Evolutionary conservation across 805 yeast species (phyloP), one percentile per base, ranked within the genome.

Genomic region (Candida nanaspora): DNA sequence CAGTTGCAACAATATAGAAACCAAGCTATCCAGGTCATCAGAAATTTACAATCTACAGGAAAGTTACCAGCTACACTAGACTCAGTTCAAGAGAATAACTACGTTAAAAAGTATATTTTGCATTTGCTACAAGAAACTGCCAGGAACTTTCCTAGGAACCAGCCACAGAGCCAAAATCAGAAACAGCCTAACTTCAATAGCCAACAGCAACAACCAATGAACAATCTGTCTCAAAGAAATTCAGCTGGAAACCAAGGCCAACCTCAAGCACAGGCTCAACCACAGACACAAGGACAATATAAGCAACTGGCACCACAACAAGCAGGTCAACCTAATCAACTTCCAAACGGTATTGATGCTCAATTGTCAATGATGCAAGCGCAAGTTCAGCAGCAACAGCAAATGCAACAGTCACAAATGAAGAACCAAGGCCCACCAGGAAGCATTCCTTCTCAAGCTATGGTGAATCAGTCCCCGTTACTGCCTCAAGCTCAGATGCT

Each of bases 21-120:
- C 26, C 67, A 63, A 45, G 68, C 67, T 1, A 15, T 63, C 5
- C 60, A 56, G 37, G 58, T 59, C 37, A 59, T 63, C 19, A 56
- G 56, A 38, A 61, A 56, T 35, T 50, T 63, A 18, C 66, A 62
- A 43, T 55, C 58, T 3, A 41, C 57, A 7, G 64, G 64, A 28
- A 55, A 59, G 35, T 43, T 62, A 13, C 61, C 65, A 9, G 40
- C 53, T 10, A 52, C 51, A 19, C 41, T 63, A 26, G 51, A 63
- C 2, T 61, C 52, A 1, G 66, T 61, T 36, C 65, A 64, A 41
- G 63, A 62, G 33, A 57, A 51, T 35, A 50, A 51, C n/a, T 63
- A 59, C 41, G 56, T 61, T 29, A 58, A 55, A 41, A 59, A 56
- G 36, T 63, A 57, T 42, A 43, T 63, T 38, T 46, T 53, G 33